Evolutionary conservation across 108 stramenopile species (phyloP), one percentile per base, ranked within the genome.

Genomic region (Skeletonema menzelii): DNA sequence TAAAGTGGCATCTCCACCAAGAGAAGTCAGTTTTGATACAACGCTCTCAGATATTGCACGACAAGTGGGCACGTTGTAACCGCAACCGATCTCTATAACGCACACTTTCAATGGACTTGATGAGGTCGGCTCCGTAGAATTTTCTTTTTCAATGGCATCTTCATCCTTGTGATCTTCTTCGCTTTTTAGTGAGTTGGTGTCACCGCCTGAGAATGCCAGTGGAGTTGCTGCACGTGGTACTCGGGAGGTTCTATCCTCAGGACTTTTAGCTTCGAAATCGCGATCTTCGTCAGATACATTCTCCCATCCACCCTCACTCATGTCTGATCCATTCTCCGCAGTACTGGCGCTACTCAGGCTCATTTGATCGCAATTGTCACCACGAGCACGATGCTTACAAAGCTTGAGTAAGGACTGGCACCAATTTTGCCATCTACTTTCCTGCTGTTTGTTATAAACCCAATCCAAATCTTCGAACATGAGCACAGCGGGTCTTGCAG

Each of bases 21-120:
- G 58, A 8, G 20, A 30, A 11, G 61, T 49, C 20, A 73, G 56
- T 37, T 53, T n/a, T 27, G 27, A 13, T 2, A 68, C 44, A 32
- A 82, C 27, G 27, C 11, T 58, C 35, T 77, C 76, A 0, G 68
- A 24, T 14, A 65, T 65, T 55, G 56, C 40, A 11, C 87, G 79
- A 44, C 80, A 75, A 19, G 78, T 80, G 1, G 87, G 84, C 4
- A 88, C 84, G 31, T 79, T 79, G 53, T 40, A 73, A 1, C 87
- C 87, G 58, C 84, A 85, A 3, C 87, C 84, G 28, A 88, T 70
- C 71, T 88, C 87, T 17, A 88, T 27, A n/a, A 88, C 62, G 4
- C 68, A 58, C 4, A 88, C 55, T 59, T 81, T 71, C 22, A 67
- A 31, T 49, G 62, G 66, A 28, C 55, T 15, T 27, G 26, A 22